phyloP scores from a whole-genome alignment of 2,329 filamentous ascomycete genomes.

The Colletotrichum destructivum region DNA sequence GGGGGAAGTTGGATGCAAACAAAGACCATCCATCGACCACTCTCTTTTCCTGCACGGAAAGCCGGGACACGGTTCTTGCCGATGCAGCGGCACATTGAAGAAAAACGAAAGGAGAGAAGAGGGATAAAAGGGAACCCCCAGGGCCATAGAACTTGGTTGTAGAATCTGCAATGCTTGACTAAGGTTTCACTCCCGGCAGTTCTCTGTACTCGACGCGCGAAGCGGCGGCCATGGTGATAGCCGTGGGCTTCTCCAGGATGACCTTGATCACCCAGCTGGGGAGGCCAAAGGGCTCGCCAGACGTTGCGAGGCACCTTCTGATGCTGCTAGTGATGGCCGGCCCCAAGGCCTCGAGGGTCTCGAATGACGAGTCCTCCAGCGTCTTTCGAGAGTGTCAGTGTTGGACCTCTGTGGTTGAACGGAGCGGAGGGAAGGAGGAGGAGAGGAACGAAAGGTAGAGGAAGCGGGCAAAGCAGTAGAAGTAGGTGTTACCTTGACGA shows the following conservation, averaged over 20 bases:
- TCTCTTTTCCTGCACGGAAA: background rate
- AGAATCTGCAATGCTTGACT: conserved; percentile 9
- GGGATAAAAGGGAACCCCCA: no score
- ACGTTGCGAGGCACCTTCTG: conserved; percentile 57
- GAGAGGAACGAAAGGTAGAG: conserved; percentile 11
- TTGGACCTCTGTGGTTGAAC: background rate
- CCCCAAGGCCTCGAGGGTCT: conserved; percentile 75
- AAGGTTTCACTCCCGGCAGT: background rate
- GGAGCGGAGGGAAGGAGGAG: background rate
- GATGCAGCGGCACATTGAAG: background rate
- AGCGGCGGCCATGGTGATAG: conserved; percentile 80
- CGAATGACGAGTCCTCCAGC: conserved; percentile 70
- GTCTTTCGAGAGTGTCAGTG: conserved; percentile 54
- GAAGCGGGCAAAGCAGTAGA: background rate
- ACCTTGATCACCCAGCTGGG: conserved; percentile 70
- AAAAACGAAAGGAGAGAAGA: background rate
- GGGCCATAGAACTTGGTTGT: background rate
- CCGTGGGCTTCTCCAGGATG: conserved; percentile 79
- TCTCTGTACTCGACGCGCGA: conserved; percentile 72
- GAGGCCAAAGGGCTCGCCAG: background rate
- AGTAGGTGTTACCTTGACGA: conserved; percentile 72
- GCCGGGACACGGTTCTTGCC: no score
- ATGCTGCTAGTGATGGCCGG: conserved; percentile 63
- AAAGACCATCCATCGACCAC: background rate
- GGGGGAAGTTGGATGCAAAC: background rate